Base-by-base conservation (phyloP, 805 yeast species). In the Myxozyma vanderwaltii region DNA sequence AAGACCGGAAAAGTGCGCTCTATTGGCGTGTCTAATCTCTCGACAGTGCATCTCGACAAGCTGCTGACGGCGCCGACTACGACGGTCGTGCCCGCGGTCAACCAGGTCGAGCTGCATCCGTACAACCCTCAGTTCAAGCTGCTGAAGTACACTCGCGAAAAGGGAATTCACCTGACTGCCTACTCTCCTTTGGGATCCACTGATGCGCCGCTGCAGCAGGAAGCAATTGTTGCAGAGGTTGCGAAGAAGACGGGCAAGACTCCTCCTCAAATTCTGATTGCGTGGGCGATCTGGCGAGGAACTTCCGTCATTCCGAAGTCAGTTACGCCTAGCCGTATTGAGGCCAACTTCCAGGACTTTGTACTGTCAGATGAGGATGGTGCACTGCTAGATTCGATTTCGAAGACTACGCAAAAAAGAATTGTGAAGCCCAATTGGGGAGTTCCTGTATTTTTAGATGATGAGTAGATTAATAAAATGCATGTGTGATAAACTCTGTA, bases 31-130 rank as follows among this genome's bases (percentile, higher is more conserved):
- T 86, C 91, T 31, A 89, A 89, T 76, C 82, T 85, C 71, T 81
- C 89, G 17, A 74, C 58, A 15, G 54, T 46, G 19, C 59, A 59
- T 43, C 48, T 64, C 24, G 64, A 64, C 47, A 47, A 41, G 31
- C 41, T 64, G 35, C 50, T 64, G 46, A 56, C 47, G 19, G 65
- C 66, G 12, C 63, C 63, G 27, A 56, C 58, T 4, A 61, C 81
- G 53, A 81, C 74, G 39, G 72, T 82, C 53, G 79, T 78, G 33
- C 96, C 96, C 6, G 91, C 82, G 15, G 83, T 78, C 47, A 82
- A 86, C 74, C 96, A 89, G 77, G 79, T 87, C 61, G 96, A 89
- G 76, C 74, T 85, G 40, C 95, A 89, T 73, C 90, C 91, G 49
- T 79, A 80, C 65, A 77, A 86, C 58, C 89, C 89, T 44, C 92